Evolutionary conservation across 2,329 filamentous ascomycete species (phyloP).

Genomic region (Dothidotthia symphoricarpi): DNA sequence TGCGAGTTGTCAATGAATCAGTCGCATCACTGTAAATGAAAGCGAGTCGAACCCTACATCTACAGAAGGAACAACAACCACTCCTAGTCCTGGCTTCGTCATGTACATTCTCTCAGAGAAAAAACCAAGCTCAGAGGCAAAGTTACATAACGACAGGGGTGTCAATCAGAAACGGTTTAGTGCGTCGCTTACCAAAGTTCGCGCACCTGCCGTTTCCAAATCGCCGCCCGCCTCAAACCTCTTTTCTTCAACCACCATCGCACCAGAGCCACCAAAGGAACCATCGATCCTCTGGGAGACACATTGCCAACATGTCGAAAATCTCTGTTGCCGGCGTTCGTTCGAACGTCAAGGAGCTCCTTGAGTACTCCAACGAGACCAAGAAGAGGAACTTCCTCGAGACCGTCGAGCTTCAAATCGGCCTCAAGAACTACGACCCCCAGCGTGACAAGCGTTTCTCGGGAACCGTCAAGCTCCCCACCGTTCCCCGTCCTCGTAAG

Average conservation of each 20-base stretch:
- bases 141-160: no score
- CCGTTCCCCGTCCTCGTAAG: constrained; percentile 69
- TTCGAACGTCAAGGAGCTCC: constrained; percentile 87
- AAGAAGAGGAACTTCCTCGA: constrained; percentile 99
- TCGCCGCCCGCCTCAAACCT: constrained; percentile 10
- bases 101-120: no score
- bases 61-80: no score
- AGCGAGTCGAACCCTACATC: no score
- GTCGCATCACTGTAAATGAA: no score
- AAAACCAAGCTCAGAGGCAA: no score
- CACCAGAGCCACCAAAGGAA: constrained; percentile 43
- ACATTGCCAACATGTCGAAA: constrained; percentile 67
- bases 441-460: constrained; percentile 99
- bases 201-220: constrained; percentile 15
- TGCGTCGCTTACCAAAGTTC: constrained; percentile 11
- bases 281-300: constrained; percentile 51
- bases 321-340: constrained; percentile 92
- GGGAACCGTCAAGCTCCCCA: constrained; percentile 93
- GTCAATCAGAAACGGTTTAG: constrained; percentile 11
- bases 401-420: constrained; percentile 71
- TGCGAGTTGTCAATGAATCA: no score
- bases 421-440: constrained; percentile 62
- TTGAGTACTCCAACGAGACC: constrained; percentile 91
- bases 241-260: constrained; percentile 30
- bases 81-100: no score